phyloP scores from a whole-genome alignment of 768 basidiomycete species.

The Omphalotus guepiniiformis region DNA sequence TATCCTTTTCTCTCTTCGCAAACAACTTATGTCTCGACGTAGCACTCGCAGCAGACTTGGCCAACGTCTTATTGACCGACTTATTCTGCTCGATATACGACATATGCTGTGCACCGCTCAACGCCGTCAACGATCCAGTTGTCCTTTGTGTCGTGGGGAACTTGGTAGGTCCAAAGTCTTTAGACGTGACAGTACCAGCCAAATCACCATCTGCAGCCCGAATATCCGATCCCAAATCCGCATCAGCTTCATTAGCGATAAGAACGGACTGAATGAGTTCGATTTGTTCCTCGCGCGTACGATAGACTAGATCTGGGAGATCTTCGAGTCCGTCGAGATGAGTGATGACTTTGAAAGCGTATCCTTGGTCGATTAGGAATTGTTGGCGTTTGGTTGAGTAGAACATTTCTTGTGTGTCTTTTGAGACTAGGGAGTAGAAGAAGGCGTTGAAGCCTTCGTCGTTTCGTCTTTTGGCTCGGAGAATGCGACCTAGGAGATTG shows the following conservation, averaged over 20 bases:
- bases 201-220: slow-evolving; percentile 81
- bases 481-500: slow-evolving; percentile 68
- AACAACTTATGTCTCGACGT: slow-evolving; percentile 74
- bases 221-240: slow-evolving; percentile 83
- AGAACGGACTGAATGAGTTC: slow-evolving; percentile 93
- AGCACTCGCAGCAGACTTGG: slow-evolving; percentile 28
- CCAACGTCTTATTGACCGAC: slow-evolving; percentile 79
- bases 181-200: slow-evolving; percentile 81
- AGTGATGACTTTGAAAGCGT: slow-evolving; percentile 99
- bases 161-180: slow-evolving; percentile 74
- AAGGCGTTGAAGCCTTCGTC: slow-evolving; percentile 99
- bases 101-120: slow-evolving; percentile 90
- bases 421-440: slow-evolving; percentile 98
- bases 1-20: slow-evolving; percentile 77
- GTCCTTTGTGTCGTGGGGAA: slow-evolving; percentile 72
- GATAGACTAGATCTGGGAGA: slow-evolving; percentile 87
- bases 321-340: slow-evolving; percentile 89
- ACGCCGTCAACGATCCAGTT: slow-evolving; percentile 74
- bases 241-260: slow-evolving; percentile 85
- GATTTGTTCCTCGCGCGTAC: slow-evolving; percentile 88
- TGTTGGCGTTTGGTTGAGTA: slow-evolving; percentile 99
- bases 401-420: slow-evolving; percentile 99
- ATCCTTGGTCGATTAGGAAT: slow-evolving; percentile 98
- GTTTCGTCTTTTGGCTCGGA: slow-evolving; percentile 95
- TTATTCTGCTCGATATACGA: slow-evolving; percentile 92